phyloP scores from a whole-genome alignment of 2,329 filamentous ascomycete genomes.

The Fusarium subtropicale region DNA sequence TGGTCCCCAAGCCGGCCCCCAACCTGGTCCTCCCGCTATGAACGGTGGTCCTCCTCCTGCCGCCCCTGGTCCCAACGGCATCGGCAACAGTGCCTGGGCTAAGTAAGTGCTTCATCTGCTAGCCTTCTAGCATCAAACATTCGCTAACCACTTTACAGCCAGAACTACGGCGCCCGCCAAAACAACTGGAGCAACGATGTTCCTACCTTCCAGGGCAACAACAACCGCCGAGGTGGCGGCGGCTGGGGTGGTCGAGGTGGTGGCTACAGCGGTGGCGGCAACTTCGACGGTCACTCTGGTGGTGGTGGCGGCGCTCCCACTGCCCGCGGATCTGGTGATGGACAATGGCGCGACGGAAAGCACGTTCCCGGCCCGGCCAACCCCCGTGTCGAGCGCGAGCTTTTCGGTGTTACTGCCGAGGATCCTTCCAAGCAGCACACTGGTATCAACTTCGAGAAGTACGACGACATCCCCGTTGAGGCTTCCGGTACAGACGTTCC shows the following conservation, averaged over 20 bases:
- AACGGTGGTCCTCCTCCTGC: conserved; percentile 36
- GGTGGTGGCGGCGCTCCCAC: conserved; percentile 60
- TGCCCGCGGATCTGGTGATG: conserved; percentile 89
- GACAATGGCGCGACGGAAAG: conserved; percentile 96
- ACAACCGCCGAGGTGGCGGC: conserved; percentile 52
- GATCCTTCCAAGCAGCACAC: conserved; percentile 96
- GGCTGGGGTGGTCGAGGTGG: conserved; percentile 55
- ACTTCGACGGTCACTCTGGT: conserved; percentile 79
- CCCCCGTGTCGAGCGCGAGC: conserved; percentile 90
- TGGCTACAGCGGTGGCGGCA: conserved; percentile 52
- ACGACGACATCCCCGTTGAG: conserved; percentile 98
- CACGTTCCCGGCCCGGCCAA: conserved; percentile 92
- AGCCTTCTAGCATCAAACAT: not conserved
- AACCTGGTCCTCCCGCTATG: conserved; percentile 34
- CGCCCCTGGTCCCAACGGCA: conserved; percentile 56
- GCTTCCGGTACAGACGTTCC: conserved; percentile 94
- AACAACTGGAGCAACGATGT: conserved; percentile 51
- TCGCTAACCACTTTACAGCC: conserved; percentile 41
- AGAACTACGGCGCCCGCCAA: conserved; percentile 52
- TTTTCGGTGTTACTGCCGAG: conserved; percentile 90
- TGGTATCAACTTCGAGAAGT: conserved; percentile 99
- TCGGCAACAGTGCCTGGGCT: conserved; percentile 74
- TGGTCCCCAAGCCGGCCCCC: conserved; percentile 34
- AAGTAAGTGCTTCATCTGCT: conserved; percentile 58
- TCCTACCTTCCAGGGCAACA: conserved; percentile 46